Evolutionary conservation across 2,329 filamentous ascomycete genomes (phyloP).

Genomic region (Pyrenophora seminiperda): DNA sequence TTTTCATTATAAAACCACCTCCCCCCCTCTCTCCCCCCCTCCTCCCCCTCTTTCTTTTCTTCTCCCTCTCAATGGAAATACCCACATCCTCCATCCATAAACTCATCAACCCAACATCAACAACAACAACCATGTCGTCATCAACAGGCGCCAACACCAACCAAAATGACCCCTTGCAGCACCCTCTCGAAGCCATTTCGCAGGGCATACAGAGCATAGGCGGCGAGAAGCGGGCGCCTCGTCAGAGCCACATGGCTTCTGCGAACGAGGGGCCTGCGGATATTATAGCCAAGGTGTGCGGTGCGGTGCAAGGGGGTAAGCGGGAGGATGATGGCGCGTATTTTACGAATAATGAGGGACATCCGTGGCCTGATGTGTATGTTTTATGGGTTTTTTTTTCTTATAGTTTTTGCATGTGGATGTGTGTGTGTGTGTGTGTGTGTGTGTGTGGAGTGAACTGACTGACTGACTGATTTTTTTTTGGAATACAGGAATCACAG

Average conservation of each 20-base stretch:
- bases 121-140: conserved; percentile 31
- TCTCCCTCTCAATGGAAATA: conserved; percentile 21
- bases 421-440: too few relatives aligned
- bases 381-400: too few relatives aligned
- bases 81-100: conserved; percentile 16
- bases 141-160: conserved; percentile 38
- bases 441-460: too few relatives aligned
- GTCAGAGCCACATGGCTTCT: conserved; percentile 48
- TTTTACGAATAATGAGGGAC: conserved; percentile 62
- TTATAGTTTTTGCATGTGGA: too few relatives aligned
- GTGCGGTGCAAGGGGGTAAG: conserved; percentile 53
- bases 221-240: conserved; percentile 48
- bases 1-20: too few relatives aligned
- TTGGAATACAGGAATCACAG: conserved; percentile 54
- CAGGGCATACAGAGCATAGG: conserved; percentile 49
- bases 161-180: conserved; percentile 42
- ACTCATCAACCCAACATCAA: too few relatives aligned
- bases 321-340: conserved; percentile 57
- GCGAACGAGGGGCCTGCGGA: conserved; percentile 60
- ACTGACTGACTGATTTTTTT: too few relatives aligned
- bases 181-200: conserved; percentile 51
- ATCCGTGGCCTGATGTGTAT: conserved; percentile 57
- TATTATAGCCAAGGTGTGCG: conserved; percentile 58
- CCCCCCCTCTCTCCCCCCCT: neutral
- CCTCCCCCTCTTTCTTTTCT: neutral